Evolutionary conservation across 1,284 basidiomycete species (phyloP), one percentile per base, ranked within the genome.

Genomic region (Moniliophthora roreri): DNA sequence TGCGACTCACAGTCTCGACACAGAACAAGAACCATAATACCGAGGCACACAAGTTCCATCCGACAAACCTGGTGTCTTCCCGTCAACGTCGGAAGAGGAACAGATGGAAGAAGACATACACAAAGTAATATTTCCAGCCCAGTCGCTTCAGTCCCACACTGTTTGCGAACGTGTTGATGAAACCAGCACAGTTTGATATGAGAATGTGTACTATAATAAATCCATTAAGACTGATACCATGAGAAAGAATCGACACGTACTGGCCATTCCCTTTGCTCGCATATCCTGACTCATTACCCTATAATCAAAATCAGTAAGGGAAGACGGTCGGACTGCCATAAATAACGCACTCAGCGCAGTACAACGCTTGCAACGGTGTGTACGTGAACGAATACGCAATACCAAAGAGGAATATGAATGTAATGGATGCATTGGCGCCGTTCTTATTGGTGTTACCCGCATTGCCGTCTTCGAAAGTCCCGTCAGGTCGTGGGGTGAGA

Each of bases 121-220:
- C 65, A 42, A 65, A 66, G 49, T 66, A 66, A 51, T 66, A 66
- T 35, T 58, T 65, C 63, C 63, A 65, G 18, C 60, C 58, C 11
- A 66, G 56, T 3, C 60, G 60, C 36, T 50, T 34, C 16, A 66
- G 52, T 1, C 65, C 64, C 4, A 66, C 61, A 37, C 60, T 62
- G 48, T 66, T 66, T 1, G 61, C 65, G 40, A 66, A 66, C 5
- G 65, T 66, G 47, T 66, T 66, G 60, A 66, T 64, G 51, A 66
- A 66, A 8, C 63, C 63, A 28, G 64, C 62, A 21, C 60, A 55
- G 41, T 66, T 66, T 9, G 65, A 66, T 41, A 66, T 63, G 11
- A 66, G 56, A 48, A 66, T 65, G 38, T 66, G 63, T 15, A 66
- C 58, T 58, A 34, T n/a, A 18, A 39, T 21, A 24, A 4, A 10